Conservation (phyloP, 345 rosid species). For the Isatis tinctoria region DNA sequence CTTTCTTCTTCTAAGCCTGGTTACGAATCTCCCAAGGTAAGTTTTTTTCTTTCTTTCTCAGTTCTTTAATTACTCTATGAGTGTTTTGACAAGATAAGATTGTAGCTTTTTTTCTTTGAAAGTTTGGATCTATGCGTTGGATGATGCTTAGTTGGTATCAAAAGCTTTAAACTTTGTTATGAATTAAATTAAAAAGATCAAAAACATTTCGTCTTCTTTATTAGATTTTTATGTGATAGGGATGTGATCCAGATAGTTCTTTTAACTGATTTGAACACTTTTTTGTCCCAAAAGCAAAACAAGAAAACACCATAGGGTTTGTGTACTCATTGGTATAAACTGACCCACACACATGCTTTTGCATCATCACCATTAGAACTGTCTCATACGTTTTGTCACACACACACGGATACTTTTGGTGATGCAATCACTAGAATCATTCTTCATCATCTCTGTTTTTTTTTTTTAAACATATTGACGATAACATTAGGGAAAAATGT, state of each 20-base stretch:
- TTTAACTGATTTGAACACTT: constrained; percentile 1
- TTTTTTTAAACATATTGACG: background rate
- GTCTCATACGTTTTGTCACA: constrained; percentile 1
- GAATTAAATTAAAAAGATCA: background rate
- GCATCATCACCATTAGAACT: background rate
- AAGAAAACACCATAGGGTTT: constrained; percentile 16
- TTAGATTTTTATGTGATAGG: constrained; percentile 1
- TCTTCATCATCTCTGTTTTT: background rate
- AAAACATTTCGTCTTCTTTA: background rate
- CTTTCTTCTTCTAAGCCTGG: constrained; percentile 40
- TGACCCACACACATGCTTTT: constrained; percentile 27
- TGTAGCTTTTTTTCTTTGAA: background rate
- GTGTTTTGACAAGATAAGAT: background rate
- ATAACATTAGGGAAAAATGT: background rate
- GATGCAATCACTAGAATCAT: constrained; percentile 10
- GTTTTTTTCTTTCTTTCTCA: background rate
- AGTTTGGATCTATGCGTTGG: background rate
- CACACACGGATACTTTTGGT: constrained; percentile 1
- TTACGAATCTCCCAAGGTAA: constrained; percentile 68
- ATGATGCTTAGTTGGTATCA: background rate
- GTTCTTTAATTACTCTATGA: background rate
- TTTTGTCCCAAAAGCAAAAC: constrained; percentile 1
- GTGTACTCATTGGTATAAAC: constrained; percentile 1
- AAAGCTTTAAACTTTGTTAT: background rate
- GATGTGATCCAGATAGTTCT: constrained; percentile 21